A percentile compares a stretch with the other conserved stretches of the same genome.
phyloP scores from a whole-genome alignment of 2,329 filamentous ascomycete genomes.

The Fusarium haematococcum region DNA sequence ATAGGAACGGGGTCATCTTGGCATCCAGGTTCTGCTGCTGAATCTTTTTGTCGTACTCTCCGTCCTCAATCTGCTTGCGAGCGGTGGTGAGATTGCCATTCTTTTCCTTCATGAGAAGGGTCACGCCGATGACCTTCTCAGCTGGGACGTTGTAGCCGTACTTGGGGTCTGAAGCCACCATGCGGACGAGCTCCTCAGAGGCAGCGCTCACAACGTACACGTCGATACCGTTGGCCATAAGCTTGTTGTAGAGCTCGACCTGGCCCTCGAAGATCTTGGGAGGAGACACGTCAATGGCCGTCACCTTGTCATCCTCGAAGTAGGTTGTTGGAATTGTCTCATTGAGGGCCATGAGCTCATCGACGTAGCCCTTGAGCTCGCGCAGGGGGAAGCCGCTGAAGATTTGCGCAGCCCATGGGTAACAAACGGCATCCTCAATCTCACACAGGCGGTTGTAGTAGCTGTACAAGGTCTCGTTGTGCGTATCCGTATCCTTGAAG shows the following conservation, averaged over 20 bases:
- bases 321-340: constrained; percentile 51
- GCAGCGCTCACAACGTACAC: constrained; percentile 58
- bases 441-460: constrained; percentile 59
- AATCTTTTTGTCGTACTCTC: constrained; percentile 47
- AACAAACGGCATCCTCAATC: constrained; percentile 55
- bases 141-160: constrained; percentile 60
- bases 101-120: constrained; percentile 50
- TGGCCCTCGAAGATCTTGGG: constrained; percentile 55
- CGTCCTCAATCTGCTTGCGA: constrained; percentile 54
- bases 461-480: constrained; percentile 57
- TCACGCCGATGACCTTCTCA: constrained; percentile 59
- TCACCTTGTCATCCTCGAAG: constrained; percentile 49
- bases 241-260: constrained; percentile 56
- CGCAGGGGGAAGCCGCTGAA: constrained; percentile 57
- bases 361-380: constrained; percentile 59
- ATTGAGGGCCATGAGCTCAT: constrained; percentile 59
- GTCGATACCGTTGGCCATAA: constrained; percentile 57
- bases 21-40: constrained; percentile 52
- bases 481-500: constrained; percentile 53
- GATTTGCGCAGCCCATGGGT: constrained; percentile 57
- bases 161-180: constrained; percentile 58
- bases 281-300: constrained; percentile 45
- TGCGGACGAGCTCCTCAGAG: constrained; percentile 58
- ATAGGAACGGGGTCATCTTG: constrained; percentile 55
- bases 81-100: constrained; percentile 49